These are phyloP conservation scores for Dictyostelium purpureum DNA, from an alignment of 78 protist genomes.

Conservation along the genomic window DNA sequence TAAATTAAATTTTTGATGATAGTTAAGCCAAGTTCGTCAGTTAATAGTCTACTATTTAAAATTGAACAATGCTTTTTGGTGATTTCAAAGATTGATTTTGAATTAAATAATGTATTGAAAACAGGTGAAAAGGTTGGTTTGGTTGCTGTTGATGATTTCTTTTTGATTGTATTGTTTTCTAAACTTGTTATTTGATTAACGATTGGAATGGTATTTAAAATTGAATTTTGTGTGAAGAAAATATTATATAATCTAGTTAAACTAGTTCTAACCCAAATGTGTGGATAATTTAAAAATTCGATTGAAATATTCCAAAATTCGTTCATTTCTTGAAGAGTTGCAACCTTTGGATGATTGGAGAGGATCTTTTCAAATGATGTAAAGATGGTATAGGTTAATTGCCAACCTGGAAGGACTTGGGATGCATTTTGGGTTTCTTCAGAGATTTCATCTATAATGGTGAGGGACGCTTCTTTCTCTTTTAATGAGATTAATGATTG, in stretches of 20 bases:
- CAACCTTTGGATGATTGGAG: neutral
- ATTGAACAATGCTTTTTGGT: conserved; percentile 57
- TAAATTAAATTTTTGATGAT: conserved; percentile 41
- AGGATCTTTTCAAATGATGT: conserved; percentile 8
- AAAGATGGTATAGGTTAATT: conserved; percentile 28
- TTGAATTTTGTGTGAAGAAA: conserved; percentile 29
- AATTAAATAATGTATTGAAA: conserved; percentile 6
- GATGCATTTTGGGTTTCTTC: conserved; percentile 26
- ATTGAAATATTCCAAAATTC: conserved; percentile 17
- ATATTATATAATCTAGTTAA: conserved; percentile 21
- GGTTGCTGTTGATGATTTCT: neutral
- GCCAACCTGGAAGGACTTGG: conserved; percentile 32
- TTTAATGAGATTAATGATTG: neutral
- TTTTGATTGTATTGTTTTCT: neutral
- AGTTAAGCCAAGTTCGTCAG: conserved; percentile 56
- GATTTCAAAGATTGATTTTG: conserved; percentile 13
- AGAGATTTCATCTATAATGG: conserved; percentile 19
- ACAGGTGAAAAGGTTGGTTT: neutral
- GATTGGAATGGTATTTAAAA: neutral
- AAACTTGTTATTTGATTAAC: neutral
- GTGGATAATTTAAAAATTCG: conserved; percentile 63
- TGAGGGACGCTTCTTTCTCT: neutral
- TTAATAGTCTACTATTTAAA: conserved; percentile 39
- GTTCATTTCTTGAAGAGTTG: neutral
- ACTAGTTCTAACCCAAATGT: conserved; percentile 72